A percentile compares a stretch with the other conserved stretches of the same genome.
Conservation (phyloP, 768 basidiomycete species). For the Aureoboletus auriporus region DNA sequence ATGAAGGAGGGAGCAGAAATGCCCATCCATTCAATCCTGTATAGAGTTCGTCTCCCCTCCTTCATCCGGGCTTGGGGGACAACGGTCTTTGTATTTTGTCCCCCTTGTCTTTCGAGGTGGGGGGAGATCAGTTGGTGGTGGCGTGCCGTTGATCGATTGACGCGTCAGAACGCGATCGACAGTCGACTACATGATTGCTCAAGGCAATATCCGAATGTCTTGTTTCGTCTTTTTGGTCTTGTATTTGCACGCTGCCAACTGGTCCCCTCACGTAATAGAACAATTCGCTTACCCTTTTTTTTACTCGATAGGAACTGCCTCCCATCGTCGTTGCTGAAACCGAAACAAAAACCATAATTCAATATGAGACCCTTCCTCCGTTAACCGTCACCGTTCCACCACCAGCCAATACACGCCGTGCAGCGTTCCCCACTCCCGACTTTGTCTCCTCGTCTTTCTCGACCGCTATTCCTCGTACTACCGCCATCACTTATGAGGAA, state of each 20-base stretch:
- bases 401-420: constrained; percentile 75
- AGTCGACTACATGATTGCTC: constrained; percentile 23
- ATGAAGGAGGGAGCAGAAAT: constrained; percentile 68
- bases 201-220: constrained; percentile 22
- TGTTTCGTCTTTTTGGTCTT: constrained; percentile 30
- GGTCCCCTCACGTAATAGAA: constrained; percentile 34
- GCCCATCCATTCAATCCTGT: constrained; percentile 39
- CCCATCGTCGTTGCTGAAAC: constrained; percentile 43
- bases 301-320: constrained; percentile 38
- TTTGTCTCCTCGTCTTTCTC: constrained; percentile 52
- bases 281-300: constrained; percentile 33
- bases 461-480: constrained; percentile 68
- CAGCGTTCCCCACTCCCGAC: constrained; percentile 68
- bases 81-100: constrained; percentile 63
- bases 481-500: constrained; percentile 65
- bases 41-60: constrained; percentile 79
- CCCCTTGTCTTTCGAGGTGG: constrained; percentile 58
- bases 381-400: constrained; percentile 68
- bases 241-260: constrained; percentile 28
- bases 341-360: constrained; percentile 61
- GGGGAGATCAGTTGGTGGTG: constrained; percentile 35
- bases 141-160: constrained; percentile 20
- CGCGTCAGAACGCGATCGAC: constrained; percentile 28
- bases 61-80: constrained; percentile 92
- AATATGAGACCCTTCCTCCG: constrained; percentile 45